Base-by-base conservation (phyloP, 345 rosid genomes). In the Boechera divaricarpa region DNA sequence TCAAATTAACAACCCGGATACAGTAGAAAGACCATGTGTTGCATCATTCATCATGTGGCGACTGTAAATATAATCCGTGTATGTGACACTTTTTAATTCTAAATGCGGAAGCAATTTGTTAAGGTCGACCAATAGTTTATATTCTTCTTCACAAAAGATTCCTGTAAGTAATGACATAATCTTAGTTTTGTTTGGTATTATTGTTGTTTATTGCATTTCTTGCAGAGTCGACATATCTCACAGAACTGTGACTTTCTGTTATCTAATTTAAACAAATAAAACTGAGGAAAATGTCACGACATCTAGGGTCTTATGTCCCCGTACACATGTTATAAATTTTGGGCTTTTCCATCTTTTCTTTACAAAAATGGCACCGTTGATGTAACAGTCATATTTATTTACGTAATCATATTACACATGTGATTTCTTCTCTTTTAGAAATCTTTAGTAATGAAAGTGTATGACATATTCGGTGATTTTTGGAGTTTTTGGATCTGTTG, bases 161-260 rank as follows among this genome's bases (percentile, higher is more conserved):
- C 75, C 24, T 10, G 33, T 29, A 69, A 35, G 41, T 33, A 42
- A 55, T 70, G 76, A 55, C 36, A 77, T 56, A 70, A 56, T 70
- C 80, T 63, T 55, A 55, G 49, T 70, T 62, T 36, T 26, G 59
- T 26, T 62, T 63, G 26, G 33, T 33, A 56, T 57, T 68, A 24
- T 26, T 67, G 54, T 67, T 48, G 67, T 52, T 32, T 61, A 69
- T 32, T 76, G 62, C 57, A 76, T 42, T 39, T 59, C 62, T 76
- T 60, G 79, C 54, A 49, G 68, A 76, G 18, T 5, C 18, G 49
- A 51, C 79, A 38, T 69, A 77, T 69, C 42, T 77, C 32, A 62
- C 65, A 62, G 55, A 35, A 28, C 58, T 53, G 12, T 69, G 71
- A 54, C 10, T 61, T 29, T 61, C 5, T 41, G 21, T 42, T 69